These are phyloP conservation scores for Stylonectria norvegica DNA, from an alignment of 2,329 filamentous ascomycete species.

Conservation along the genomic window DNA sequence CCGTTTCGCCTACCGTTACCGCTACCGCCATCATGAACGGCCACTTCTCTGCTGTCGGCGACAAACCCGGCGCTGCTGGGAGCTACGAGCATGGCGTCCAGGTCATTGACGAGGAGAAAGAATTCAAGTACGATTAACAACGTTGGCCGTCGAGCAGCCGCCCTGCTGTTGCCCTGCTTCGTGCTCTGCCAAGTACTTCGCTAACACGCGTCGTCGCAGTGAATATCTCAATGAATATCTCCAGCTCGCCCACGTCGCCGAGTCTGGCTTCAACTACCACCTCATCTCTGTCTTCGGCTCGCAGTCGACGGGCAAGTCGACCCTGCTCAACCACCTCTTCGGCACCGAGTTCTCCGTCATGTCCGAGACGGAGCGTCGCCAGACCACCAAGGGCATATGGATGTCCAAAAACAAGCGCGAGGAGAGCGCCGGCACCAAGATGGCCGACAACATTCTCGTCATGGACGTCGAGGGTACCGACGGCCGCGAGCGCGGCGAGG, in stretches of 20 bases:
- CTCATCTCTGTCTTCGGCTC: constrained; percentile 98
- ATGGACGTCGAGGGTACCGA: constrained; percentile 99
- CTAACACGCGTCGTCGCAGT: constrained; percentile 42
- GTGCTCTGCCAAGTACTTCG: neutral
- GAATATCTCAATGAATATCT: constrained; percentile 79
- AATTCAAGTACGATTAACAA: constrained; percentile 97
- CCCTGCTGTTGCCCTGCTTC: neutral
- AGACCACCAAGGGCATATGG: constrained; percentile 99
- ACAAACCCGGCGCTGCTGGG: constrained; percentile 54
- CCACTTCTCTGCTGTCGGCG: constrained; percentile 73
- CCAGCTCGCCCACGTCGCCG: constrained; percentile 71
- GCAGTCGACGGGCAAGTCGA: constrained; percentile 98
- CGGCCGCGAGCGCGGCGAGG: constrained; percentile 90
- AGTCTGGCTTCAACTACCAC: constrained; percentile 97
- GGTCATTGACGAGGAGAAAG: constrained; percentile 87
- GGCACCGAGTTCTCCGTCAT: constrained; percentile 96
- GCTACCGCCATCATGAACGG: constrained; percentile 61
- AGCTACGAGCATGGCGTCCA: constrained; percentile 92
- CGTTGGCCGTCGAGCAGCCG: constrained; percentile 13
- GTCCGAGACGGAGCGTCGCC: constrained; percentile 88
- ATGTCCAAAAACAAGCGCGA: constrained; percentile 91
- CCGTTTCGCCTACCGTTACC: constrained; percentile 7
- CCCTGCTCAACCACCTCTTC: constrained; percentile 91
- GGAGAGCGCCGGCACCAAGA: constrained; percentile 51
- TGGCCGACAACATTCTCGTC: constrained; percentile 97